Percentiles rank a stretch among this genome's conserved stretches.
These are phyloP conservation scores for Tulasnella sp. DNA, from an alignment of 768 basidiomycete genomes.

Conservation along the genomic window DNA sequence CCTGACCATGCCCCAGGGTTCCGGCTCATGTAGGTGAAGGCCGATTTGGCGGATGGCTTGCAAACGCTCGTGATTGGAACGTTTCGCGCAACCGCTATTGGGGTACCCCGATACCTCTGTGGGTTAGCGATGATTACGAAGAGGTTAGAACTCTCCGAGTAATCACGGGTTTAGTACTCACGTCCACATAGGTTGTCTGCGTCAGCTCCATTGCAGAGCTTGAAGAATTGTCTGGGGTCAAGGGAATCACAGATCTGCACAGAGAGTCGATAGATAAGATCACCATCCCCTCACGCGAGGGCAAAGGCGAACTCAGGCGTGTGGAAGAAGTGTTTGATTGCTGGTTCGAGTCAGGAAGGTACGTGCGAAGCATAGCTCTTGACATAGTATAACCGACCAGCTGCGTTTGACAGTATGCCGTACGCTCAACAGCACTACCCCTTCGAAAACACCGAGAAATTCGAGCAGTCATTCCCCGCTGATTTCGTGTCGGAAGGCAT, in stretches of 20 bases:
- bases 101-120: conserved; percentile 95
- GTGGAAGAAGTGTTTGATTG: conserved; percentile 99
- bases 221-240: conserved; percentile 70
- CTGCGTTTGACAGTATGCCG: conserved; percentile 61
- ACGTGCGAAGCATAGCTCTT: conserved; percentile 20
- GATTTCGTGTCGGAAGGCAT: conserved; percentile 98
- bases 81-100: conserved; percentile 98
- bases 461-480: conserved; percentile 78
- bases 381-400: background rate
- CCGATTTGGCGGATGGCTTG: conserved; percentile 93
- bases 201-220: conserved; percentile 82
- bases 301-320: conserved; percentile 74
- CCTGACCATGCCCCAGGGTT: conserved; percentile 46
- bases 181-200: conserved; percentile 50
- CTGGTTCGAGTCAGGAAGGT: conserved; percentile 99
- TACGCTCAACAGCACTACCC: conserved; percentile 97
- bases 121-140: conserved; percentile 85
- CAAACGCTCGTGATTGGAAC: conserved; percentile 99
- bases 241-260: conserved; percentile 79
- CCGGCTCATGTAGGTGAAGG: conserved; percentile 82
- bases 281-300: conserved; percentile 83
- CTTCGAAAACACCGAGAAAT: conserved; percentile 88
- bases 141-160: conserved; percentile 42
- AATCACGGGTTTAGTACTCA: conserved; percentile 5
- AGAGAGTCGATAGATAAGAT: conserved; percentile 91